Percentiles rank a stretch among this genome's conserved stretches.
phyloP scores from a whole-genome alignment of 1,284 basidiomycete genomes.

The Inonotus hispidus region DNA sequence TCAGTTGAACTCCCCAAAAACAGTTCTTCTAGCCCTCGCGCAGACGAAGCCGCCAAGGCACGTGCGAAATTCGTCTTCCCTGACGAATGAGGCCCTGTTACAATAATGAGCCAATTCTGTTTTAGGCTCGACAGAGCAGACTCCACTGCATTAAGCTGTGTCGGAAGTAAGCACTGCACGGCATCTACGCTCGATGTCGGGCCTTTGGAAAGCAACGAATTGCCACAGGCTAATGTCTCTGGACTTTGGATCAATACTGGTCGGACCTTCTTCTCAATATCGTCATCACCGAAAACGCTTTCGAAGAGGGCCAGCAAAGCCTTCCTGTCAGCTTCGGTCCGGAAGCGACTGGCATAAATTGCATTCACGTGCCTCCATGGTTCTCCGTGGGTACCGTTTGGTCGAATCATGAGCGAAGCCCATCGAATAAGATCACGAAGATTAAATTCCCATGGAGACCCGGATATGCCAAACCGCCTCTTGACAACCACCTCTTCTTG shows the following conservation, averaged over 20 bases:
- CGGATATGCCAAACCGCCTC: slow-evolving; percentile 74
- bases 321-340: slow-evolving; percentile 61
- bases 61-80: slow-evolving; percentile 84
- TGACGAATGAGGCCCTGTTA: slow-evolving; percentile 69
- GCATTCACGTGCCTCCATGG: slow-evolving; percentile 63
- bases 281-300: slow-evolving; percentile 45
- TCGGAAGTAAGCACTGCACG: slow-evolving; percentile 53
- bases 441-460: slow-evolving; percentile 99
- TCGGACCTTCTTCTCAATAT: slow-evolving; percentile 28
- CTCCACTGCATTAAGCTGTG: slow-evolving; percentile 68
- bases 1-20: slow-evolving; percentile 87
- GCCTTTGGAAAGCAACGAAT: slow-evolving; percentile 47
- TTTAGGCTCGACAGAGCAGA: slow-evolving; percentile 72
- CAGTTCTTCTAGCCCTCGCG: slow-evolving; percentile 69
- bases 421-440: slow-evolving; percentile 93
- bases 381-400: slow-evolving; percentile 23
- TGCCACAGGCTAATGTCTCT: slow-evolving; percentile 63
- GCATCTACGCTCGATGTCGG: slow-evolving; percentile 33
- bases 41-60: slow-evolving; percentile 66
- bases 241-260: slow-evolving; percentile 55
- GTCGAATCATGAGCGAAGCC: slow-evolving; percentile 57
- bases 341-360: slow-evolving; percentile 86
- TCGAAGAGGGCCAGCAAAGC: slow-evolving; percentile 62
- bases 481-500: slow-evolving; percentile 67
- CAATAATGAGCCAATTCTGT: slow-evolving; percentile 83